Evolutionary conservation across 2,329 filamentous ascomycete species (phyloP).

Genomic region (Aspergillus hiratsukae): DNA sequence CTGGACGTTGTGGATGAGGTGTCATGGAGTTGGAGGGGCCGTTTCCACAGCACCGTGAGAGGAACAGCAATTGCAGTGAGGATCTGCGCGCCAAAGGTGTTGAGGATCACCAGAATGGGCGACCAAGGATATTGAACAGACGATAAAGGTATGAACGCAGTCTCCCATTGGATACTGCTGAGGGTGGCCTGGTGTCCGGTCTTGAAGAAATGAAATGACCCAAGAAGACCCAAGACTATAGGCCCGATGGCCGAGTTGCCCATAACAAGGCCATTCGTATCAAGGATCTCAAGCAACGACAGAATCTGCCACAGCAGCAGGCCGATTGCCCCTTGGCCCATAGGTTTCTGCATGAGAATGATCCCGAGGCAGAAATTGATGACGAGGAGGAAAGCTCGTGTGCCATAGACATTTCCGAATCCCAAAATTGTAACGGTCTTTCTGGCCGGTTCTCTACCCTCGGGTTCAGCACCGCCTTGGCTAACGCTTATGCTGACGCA

Average conservation of each 20-base stretch:
- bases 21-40: slow-evolving; percentile 66
- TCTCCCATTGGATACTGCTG: slow-evolving; percentile 90
- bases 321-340: slow-evolving; percentile 81
- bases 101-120: slow-evolving; percentile 73
- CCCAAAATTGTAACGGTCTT: slow-evolving; percentile 72
- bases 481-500: slow-evolving; percentile 67
- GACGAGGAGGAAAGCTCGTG: slow-evolving; percentile 79
- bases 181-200: slow-evolving; percentile 92
- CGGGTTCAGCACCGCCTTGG: slow-evolving; percentile 41
- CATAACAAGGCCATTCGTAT: slow-evolving; percentile 57
- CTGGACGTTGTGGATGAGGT: slow-evolving; percentile 12
- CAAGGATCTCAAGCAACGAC: slow-evolving; percentile 63
- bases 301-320: slow-evolving; percentile 86
- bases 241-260: slow-evolving; percentile 70
- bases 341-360: slow-evolving; percentile 83
- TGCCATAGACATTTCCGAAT: slow-evolving; percentile 89
- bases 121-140: slow-evolving; percentile 85
- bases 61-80: slow-evolving; percentile 76
- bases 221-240: slow-evolving; percentile 77
- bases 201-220: slow-evolving; percentile 94
- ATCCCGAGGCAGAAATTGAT: slow-evolving; percentile 73
- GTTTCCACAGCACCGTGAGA: slow-evolving; percentile 83
- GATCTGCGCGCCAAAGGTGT: slow-evolving; percentile 86
- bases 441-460: slow-evolving; percentile 36
- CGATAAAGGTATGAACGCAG: slow-evolving; percentile 82